Base-by-base conservation (phyloP, 305 asterid genomes). In the Plantago lanceolata region DNA sequence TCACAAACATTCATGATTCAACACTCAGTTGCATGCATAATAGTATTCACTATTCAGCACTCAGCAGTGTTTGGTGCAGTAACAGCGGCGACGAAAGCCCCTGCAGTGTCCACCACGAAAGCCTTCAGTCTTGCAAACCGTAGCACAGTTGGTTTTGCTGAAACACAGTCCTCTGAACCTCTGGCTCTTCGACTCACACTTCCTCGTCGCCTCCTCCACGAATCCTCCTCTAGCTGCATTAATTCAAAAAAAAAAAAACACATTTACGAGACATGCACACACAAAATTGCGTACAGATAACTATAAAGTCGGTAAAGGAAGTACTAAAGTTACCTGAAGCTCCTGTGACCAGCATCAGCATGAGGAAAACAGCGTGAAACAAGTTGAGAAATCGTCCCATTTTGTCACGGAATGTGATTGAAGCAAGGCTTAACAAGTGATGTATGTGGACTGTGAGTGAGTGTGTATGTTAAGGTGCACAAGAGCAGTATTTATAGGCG, bases 11-110 rank as follows among this genome's bases (percentile, higher is more conserved):
- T 9, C 9, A 40, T 9, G 1, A 1, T 9, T 12, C 2, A 40
- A 40, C 15, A 40, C 11, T 40, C 45, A 40, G 45, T 40, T 11
- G 45, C 45, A 40, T 37, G 45, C 45, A 40, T 40, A 11, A 8
- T 33, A 33, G 40, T 5, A 8, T 33, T 33, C 40, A 33, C 8
- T 33, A 4, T 8, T 4, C 7, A 5, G 7, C 9, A 2, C 2
- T 40, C 45, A 40, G 45, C 45, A 40, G 45, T 40, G 45, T 12
- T 9, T 40, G 45, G 45, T 74, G 82, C 89, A 83, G 69, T 37
- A 83, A 53, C 89, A 83, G 1, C 86, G 83, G 66, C 85, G 83
- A 63, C 83, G 82, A 61, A 83, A 73, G 61, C 89, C 89, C 19
- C 83, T 72, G 81, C 89, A 83, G 73, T 68, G 79, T 61, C 89